These are phyloP conservation scores for Candida vartiovaarae DNA, from an alignment of 805 yeast genomes.

Conservation along the genomic window DNA sequence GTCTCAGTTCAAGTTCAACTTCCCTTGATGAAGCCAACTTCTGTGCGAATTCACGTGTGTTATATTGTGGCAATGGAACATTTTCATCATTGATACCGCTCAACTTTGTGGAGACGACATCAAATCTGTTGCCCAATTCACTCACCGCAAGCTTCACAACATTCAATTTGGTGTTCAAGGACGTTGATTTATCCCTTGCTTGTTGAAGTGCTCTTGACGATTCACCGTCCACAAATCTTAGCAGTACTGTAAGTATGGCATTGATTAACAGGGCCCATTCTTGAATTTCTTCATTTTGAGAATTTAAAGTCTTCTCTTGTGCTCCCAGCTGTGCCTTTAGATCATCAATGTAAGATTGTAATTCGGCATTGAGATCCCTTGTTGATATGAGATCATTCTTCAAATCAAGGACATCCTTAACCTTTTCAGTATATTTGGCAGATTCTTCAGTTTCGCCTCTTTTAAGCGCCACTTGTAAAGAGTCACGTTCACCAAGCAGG, in stretches of 20 bases:
- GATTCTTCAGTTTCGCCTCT: slow-evolving; percentile 4
- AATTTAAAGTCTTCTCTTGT: slow-evolving; percentile 3
- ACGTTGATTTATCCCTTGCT: slow-evolving; percentile 14
- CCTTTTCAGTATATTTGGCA: slow-evolving; percentile 12
- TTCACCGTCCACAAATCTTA: slow-evolving; percentile 10
- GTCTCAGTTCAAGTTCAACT: slow-evolving; percentile 14
- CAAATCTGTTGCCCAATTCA: slow-evolving; percentile 9
- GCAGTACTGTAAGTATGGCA: slow-evolving; percentile 10
- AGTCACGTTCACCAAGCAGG: slow-evolving; percentile 12
- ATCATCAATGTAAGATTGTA: slow-evolving; percentile 19
- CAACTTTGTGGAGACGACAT: not conserved
- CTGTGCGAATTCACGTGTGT: slow-evolving; percentile 3
- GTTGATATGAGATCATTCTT: slow-evolving; percentile 22
- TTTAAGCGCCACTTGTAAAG: slow-evolving; percentile 12
- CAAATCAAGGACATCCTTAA: slow-evolving; percentile 21
- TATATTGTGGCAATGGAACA: not conserved
- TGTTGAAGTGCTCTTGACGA: slow-evolving; percentile 15
- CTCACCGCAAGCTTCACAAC: slow-evolving; percentile 14
- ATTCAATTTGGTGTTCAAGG: slow-evolving; percentile 19
- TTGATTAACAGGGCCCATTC: slow-evolving; percentile 12
- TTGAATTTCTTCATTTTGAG: slow-evolving; percentile 2
- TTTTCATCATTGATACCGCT: slow-evolving; percentile 2
- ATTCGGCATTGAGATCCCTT: slow-evolving; percentile 14
- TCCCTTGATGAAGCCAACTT: slow-evolving; percentile 9
- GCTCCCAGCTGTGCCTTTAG: slow-evolving; percentile 14